These are phyloP conservation scores for Beauveria pseudobassiana DNA, from an alignment of 2,329 filamentous ascomycete genomes.

Conservation along the genomic window DNA sequence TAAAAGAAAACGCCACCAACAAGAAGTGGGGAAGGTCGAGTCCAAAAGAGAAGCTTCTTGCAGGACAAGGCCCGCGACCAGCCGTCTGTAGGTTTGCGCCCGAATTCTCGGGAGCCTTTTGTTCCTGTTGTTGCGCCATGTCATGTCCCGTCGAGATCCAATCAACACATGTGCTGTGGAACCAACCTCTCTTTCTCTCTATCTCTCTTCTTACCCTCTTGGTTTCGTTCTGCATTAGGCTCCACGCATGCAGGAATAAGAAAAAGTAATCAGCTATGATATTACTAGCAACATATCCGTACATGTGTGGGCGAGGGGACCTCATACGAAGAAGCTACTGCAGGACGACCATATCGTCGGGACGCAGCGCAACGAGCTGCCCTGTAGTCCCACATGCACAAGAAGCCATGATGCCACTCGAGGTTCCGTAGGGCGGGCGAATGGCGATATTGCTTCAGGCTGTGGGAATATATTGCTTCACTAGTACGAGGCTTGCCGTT, in stretches of 20 bases:
- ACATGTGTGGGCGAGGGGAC: background rate
- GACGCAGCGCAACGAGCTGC: background rate
- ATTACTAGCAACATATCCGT: background rate
- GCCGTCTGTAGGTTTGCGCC: background rate
- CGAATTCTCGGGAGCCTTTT: background rate
- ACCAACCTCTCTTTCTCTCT: background rate
- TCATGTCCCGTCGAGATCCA: background rate
- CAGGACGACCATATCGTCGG: constrained; percentile 1
- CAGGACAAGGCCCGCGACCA: background rate
- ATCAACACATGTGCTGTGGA: background rate
- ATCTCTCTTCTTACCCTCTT: background rate
- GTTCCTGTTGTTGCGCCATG: background rate
- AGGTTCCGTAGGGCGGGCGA: background rate
- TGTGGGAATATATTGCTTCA: background rate
- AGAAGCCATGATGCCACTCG: background rate
- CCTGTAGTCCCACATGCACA: background rate
- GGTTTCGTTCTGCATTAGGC: background rate
- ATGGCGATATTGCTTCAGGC: background rate
- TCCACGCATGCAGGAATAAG: background rate
- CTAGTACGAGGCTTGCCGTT: background rate
- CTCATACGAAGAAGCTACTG: background rate
- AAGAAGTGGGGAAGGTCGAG: background rate
- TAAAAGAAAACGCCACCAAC: background rate
- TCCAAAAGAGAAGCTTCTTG: background rate
- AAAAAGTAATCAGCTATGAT: background rate